Conservation (phyloP, 2,329 filamentous ascomycete genomes). For the Esteya vermicola region DNA sequence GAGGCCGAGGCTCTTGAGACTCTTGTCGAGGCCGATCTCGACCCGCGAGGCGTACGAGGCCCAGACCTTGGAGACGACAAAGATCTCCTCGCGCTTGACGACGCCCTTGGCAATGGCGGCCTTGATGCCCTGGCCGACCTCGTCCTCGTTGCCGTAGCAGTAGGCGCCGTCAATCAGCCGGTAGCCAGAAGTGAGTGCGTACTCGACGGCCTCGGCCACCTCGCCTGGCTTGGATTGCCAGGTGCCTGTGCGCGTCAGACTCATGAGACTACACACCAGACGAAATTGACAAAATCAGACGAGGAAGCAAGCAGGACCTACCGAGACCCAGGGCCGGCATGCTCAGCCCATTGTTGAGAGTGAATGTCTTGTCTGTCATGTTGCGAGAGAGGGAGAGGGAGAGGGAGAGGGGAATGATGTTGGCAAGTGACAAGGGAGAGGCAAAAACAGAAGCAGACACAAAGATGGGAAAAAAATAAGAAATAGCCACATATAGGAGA, state of each 20-base stretch:
- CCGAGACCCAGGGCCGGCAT: slow-evolving; percentile 52
- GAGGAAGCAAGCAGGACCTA: slow-evolving; percentile 16
- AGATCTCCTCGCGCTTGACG: slow-evolving; percentile 64
- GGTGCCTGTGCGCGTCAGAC: slow-evolving; percentile 45
- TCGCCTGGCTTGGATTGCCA: slow-evolving; percentile 49
- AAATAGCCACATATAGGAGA: neutral
- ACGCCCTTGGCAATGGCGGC: slow-evolving; percentile 57
- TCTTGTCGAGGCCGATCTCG: slow-evolving; percentile 57
- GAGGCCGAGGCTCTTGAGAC: slow-evolving; percentile 56
- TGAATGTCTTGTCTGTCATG: slow-evolving; percentile 44
- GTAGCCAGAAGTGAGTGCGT: slow-evolving; percentile 43
- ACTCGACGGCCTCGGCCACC: slow-evolving; percentile 41
- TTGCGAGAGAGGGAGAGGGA: slow-evolving; percentile 7
- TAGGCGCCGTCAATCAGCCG: slow-evolving; percentile 57
- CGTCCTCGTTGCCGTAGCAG: slow-evolving; percentile 69
- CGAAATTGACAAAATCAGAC: neutral
- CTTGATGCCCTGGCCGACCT: slow-evolving; percentile 65
- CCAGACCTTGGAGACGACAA: slow-evolving; percentile 79
- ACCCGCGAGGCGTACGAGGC: slow-evolving; percentile 61
- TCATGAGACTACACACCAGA: too few species aligned
- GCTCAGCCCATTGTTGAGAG: slow-evolving; percentile 48
- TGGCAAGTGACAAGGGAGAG: neutral
- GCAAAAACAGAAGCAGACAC: neutral
- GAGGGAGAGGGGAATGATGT: too few species aligned
- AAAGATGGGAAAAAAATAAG: neutral